Evolutionary conservation across 2,329 filamentous ascomycete species (phyloP).

Genomic region (Aureobasidium sp.): DNA sequence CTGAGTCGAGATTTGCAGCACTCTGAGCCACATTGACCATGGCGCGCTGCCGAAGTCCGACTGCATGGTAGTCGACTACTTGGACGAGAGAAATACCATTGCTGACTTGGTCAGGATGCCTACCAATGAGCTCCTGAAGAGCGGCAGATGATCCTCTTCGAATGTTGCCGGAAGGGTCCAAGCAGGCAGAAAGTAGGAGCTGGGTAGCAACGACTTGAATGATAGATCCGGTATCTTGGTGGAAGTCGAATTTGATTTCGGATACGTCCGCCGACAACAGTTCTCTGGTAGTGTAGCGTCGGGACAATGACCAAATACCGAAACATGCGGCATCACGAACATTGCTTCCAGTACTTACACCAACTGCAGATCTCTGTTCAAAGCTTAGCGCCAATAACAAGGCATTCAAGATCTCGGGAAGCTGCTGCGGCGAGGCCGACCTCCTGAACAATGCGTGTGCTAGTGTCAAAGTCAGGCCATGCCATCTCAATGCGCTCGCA

Average conservation of each 20-base stretch:
- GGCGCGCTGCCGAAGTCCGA: slow-evolving; percentile 78
- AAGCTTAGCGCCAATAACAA: slow-evolving; percentile 77
- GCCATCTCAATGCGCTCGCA: slow-evolving; percentile 81
- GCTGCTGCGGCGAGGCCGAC: slow-evolving; percentile 63
- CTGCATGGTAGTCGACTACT: slow-evolving; percentile 84
- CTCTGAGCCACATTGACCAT: slow-evolving; percentile 68
- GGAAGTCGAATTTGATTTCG: background rate
- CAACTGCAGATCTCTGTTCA: slow-evolving; percentile 78
- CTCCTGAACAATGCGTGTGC: slow-evolving; percentile 80
- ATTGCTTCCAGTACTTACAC: slow-evolving; percentile 78
- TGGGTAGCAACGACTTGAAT: slow-evolving; percentile 70
- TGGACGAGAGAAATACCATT: slow-evolving; percentile 84
- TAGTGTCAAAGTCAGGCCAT: slow-evolving; percentile 81
- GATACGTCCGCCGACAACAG: slow-evolving; percentile 54
- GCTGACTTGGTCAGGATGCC: slow-evolving; percentile 77
- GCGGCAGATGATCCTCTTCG: slow-evolving; percentile 87
- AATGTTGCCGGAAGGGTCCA: slow-evolving; percentile 91
- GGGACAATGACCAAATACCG: slow-evolving; percentile 85
- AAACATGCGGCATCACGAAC: slow-evolving; percentile 95
- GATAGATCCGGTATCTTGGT: background rate
- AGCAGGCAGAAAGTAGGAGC: slow-evolving; percentile 70
- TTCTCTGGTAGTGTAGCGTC: slow-evolving; percentile 77
- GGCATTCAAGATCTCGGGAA: slow-evolving; percentile 68
- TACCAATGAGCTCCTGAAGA: slow-evolving; percentile 85
- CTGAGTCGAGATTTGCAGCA: slow-evolving; percentile 56